phyloP scores from a whole-genome alignment of 2,329 filamentous ascomycete genomes.

The Alternaria panax region DNA sequence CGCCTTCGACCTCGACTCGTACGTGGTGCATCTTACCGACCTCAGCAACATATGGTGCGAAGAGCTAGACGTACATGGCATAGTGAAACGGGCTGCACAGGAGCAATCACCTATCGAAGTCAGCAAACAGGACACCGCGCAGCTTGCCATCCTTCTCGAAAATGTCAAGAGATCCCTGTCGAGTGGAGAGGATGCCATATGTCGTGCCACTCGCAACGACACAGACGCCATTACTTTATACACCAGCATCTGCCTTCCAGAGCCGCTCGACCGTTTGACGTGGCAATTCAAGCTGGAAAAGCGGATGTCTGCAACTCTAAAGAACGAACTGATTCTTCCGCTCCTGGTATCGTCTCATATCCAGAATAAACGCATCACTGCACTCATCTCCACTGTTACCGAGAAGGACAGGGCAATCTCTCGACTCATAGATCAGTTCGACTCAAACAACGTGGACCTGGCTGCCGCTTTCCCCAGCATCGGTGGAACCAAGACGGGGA shows the following conservation, averaged over 20 bases:
- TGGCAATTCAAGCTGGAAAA: slow-evolving; percentile 69
- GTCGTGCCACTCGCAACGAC: slow-evolving; percentile 43
- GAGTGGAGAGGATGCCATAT: slow-evolving; percentile 46
- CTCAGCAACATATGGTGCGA: slow-evolving; percentile 78
- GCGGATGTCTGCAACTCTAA: slow-evolving; percentile 52
- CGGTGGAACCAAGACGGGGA: slow-evolving; percentile 54
- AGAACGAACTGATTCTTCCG: slow-evolving; percentile 61
- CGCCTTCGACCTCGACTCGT: slow-evolving; percentile 62
- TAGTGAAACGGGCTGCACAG: slow-evolving; percentile 67
- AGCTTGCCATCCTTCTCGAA: slow-evolving; percentile 71
- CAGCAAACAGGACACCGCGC: slow-evolving; percentile 67
- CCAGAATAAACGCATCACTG: slow-evolving; percentile 57
- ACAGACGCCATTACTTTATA: slow-evolving; percentile 57
- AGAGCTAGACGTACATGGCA: slow-evolving; percentile 65
- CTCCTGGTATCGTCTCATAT: slow-evolving; percentile 59
- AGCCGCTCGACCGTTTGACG: slow-evolving; percentile 66
- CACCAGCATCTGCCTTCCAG: slow-evolving; percentile 67
- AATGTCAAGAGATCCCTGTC: slow-evolving; percentile 64
- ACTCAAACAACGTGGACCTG: slow-evolving; percentile 63
- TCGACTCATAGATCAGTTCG: slow-evolving; percentile 66
- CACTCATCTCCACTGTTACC: slow-evolving; percentile 59
- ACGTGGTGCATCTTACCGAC: slow-evolving; percentile 73
- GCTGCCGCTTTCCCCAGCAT: slow-evolving; percentile 64
- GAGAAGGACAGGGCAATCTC: slow-evolving; percentile 67
- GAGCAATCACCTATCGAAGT: slow-evolving; percentile 77